Conservation (phyloP, 495 filamentous ascomycete species). For the Talaromyces thailandensis region DNA sequence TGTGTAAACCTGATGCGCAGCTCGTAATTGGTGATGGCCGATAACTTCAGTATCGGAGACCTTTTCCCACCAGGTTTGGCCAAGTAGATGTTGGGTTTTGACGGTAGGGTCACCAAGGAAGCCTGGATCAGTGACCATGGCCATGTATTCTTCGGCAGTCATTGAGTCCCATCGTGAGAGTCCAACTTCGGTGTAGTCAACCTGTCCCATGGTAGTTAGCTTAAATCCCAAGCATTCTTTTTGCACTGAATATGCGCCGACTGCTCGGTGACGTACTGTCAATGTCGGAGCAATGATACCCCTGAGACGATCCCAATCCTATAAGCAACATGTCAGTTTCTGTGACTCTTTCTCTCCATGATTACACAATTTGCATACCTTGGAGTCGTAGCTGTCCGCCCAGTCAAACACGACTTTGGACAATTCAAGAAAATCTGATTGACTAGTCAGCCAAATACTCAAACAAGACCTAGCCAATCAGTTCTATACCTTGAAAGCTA, state of each 20-base stretch:
- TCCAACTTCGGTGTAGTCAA: slow-evolving; percentile 71
- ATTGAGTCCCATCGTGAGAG: slow-evolving; percentile 64
- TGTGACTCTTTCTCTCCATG: neutral
- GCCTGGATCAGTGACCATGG: slow-evolving; percentile 55
- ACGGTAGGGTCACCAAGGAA: slow-evolving; percentile 65
- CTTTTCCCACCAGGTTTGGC: slow-evolving; percentile 63
- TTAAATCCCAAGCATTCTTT: neutral
- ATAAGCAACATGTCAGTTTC: neutral
- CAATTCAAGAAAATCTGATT: slow-evolving; percentile 5
- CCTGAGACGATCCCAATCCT: slow-evolving; percentile 66
- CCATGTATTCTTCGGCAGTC: slow-evolving; percentile 61
- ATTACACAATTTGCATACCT: slow-evolving; percentile 16
- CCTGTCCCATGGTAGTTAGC: slow-evolving; percentile 11
- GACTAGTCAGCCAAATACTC: neutral
- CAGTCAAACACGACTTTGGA: slow-evolving; percentile 48
- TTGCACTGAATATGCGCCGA: neutral
- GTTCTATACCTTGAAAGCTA: slow-evolving; percentile 5
- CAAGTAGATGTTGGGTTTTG: slow-evolving; percentile 71
- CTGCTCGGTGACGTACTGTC: slow-evolving; percentile 27
- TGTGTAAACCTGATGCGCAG: slow-evolving; percentile 49
- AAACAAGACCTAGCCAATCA: neutral
- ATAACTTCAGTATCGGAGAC: slow-evolving; percentile 56
- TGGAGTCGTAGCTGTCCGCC: slow-evolving; percentile 77
- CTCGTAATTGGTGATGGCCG: slow-evolving; percentile 70
- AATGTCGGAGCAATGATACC: slow-evolving; percentile 66